A percentile compares a stretch with the other conserved stretches of the same genome.
Conservation (phyloP, 257 asterid genomes). For the Cynanchum wilfordii region DNA sequence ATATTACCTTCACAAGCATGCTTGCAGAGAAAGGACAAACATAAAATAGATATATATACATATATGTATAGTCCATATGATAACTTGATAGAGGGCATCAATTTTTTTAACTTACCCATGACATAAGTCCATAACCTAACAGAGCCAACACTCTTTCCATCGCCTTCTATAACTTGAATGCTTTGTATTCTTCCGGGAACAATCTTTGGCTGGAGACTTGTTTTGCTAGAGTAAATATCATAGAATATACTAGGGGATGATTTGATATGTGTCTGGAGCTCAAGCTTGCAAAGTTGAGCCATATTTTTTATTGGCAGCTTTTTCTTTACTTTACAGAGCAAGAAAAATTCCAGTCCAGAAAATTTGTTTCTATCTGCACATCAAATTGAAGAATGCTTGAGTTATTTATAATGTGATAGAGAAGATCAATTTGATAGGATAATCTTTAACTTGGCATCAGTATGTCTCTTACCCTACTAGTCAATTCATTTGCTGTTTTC, state of each 20-base stretch:
- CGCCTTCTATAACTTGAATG: slow-evolving; percentile 1
- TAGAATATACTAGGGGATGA: background rate
- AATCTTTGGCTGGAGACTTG: background rate
- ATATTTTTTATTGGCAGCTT: background rate
- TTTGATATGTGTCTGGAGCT: background rate
- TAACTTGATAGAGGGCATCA: no score
- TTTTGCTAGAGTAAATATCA: background rate
- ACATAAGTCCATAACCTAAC: slow-evolving; percentile 4
- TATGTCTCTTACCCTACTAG: background rate
- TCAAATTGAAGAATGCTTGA: background rate
- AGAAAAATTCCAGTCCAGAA: background rate
- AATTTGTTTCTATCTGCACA: background rate
- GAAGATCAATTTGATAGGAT: background rate
- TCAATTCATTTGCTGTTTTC: background rate
- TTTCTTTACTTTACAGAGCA: background rate
- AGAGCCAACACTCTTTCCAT: slow-evolving; percentile 8
- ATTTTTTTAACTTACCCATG: slow-evolving; percentile 22
- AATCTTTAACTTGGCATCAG: background rate
- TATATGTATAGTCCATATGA: no score
- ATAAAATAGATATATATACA: no score
- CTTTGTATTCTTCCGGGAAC: background rate
- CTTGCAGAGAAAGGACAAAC: no score
- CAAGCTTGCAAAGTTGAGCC: slow-evolving; percentile 43
- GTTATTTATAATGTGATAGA: slow-evolving; percentile 10
- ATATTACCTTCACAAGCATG: no score